Conservation (phyloP, 306 rosid genomes). For the Cucurbita ficifolia region DNA sequence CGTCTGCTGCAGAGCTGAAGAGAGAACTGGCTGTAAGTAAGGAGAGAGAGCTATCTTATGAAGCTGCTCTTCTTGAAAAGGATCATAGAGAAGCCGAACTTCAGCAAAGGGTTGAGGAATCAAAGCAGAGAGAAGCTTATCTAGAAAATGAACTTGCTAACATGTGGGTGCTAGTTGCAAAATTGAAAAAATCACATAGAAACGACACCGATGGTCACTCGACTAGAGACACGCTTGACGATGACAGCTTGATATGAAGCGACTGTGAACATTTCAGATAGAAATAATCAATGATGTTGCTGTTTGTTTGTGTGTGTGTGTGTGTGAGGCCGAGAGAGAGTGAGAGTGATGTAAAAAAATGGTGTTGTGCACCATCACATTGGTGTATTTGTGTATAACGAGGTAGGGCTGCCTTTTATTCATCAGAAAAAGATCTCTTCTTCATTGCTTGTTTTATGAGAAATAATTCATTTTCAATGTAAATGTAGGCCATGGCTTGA, state of each 20-base stretch:
- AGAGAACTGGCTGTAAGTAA: slow-evolving; percentile 68
- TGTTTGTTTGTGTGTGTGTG: neutral
- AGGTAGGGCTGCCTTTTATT: neutral
- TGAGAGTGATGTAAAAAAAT: neutral
- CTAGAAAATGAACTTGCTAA: slow-evolving; percentile 93
- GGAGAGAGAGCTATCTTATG: slow-evolving; percentile 68
- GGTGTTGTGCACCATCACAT: neutral
- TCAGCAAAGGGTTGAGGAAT: slow-evolving; percentile 69
- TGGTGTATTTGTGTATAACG: slow-evolving; percentile 2
- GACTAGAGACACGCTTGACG: slow-evolving; percentile 31
- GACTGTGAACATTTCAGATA: neutral
- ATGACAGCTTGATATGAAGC: slow-evolving; percentile 26
- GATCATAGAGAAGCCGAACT: slow-evolving; percentile 71
- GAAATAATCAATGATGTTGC: neutral
- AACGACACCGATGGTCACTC: slow-evolving; percentile 49
- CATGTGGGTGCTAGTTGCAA: slow-evolving; percentile 99
- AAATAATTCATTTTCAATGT: neutral
- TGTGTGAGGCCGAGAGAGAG: neutral
- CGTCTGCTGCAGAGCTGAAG: slow-evolving; percentile 44
- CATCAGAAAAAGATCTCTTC: neutral
- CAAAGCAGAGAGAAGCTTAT: slow-evolving; percentile 84
- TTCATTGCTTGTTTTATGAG: neutral
- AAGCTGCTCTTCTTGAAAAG: slow-evolving; percentile 58
- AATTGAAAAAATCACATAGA: slow-evolving; percentile 67
- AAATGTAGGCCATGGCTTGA: neutral